These are phyloP conservation scores for Mycena haematopus DNA, from an alignment of 768 basidiomycete species.

Conservation along the genomic window DNA sequence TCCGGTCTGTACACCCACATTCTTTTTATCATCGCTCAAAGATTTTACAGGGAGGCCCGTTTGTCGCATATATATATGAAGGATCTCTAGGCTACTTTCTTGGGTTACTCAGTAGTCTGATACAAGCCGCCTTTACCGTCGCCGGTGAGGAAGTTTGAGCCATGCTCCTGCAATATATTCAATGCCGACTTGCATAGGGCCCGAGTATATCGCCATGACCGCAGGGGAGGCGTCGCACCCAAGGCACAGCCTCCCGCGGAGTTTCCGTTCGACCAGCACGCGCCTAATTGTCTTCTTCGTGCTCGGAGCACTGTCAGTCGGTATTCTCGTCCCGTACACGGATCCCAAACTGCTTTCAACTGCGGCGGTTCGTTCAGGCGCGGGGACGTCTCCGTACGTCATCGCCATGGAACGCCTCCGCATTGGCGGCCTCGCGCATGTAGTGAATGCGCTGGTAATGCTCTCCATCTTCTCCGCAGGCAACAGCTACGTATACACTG, in stretches of 20 bases:
- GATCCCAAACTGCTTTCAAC: conserved; percentile 62
- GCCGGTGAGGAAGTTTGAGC: conserved; percentile 41
- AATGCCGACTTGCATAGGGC: conserved; percentile 29
- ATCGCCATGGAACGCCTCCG: conserved; percentile 76
- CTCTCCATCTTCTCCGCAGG: conserved; percentile 78
- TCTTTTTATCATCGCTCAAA: background rate
- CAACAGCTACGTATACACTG: conserved; percentile 69
- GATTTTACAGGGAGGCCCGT: conserved; percentile 49
- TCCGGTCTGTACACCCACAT: conserved; percentile 10
- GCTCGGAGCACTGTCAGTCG: conserved; percentile 70
- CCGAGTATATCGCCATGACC: conserved; percentile 60
- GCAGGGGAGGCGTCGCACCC: conserved; percentile 79
- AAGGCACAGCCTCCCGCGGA: conserved; percentile 69
- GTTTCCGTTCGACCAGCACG: conserved; percentile 74
- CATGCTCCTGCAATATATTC: no score
- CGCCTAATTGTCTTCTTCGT: conserved; percentile 83
- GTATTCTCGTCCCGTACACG: conserved; percentile 79
- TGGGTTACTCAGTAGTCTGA: conserved; percentile 66
- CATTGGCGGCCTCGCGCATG: conserved; percentile 67
- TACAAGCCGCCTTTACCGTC: conserved; percentile 65
- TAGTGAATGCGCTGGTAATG: conserved; percentile 76
- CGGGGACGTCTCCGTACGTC: conserved; percentile 81
- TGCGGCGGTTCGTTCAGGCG: conserved; percentile 62
- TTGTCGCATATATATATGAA: conserved; percentile 58
- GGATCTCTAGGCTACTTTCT: conserved; percentile 64